Percentiles rank a stretch among this genome's conserved stretches.
Evolutionary conservation across 495 filamentous ascomycete genomes (phyloP).

Genomic region (Aspergillus affinis): DNA sequence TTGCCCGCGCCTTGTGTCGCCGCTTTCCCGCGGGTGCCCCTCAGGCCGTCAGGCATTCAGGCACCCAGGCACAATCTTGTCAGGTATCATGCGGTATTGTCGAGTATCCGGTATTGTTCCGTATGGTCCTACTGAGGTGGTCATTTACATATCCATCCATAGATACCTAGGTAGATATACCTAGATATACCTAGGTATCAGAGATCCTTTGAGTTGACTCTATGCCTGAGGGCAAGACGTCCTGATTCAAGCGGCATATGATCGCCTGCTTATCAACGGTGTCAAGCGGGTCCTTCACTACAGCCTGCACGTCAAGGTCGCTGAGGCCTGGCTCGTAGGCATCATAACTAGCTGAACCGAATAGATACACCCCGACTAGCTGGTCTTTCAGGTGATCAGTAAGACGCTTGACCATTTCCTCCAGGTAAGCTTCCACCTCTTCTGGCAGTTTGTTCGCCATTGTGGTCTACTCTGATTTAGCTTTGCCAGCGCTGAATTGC

Average conservation of each 20-base stretch:
- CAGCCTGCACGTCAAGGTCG: too few relatives aligned
- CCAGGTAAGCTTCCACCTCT: slow-evolving; percentile 7
- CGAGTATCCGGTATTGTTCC: background rate
- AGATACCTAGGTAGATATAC: too few relatives aligned
- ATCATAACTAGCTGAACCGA: slow-evolving; percentile 9
- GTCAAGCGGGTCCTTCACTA: too few relatives aligned
- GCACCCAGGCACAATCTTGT: background rate
- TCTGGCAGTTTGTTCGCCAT: slow-evolving; percentile 2
- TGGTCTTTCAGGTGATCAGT: slow-evolving; percentile 7
- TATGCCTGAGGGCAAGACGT: too few relatives aligned
- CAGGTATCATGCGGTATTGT: background rate
- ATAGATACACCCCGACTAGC: slow-evolving; percentile 10
- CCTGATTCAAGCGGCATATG: too few relatives aligned
- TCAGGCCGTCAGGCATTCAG: too few relatives aligned
- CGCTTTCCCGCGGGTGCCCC: slow-evolving; percentile 6
- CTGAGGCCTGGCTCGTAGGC: too few relatives aligned
- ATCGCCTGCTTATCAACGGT: too few relatives aligned
- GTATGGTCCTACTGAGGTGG: too few relatives aligned
- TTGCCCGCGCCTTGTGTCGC: background rate
- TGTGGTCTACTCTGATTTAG: slow-evolving; percentile 3
- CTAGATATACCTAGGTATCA: too few relatives aligned
- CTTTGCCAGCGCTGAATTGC: too few relatives aligned
- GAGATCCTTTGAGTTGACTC: too few relatives aligned
- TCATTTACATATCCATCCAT: background rate
- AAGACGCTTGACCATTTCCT: slow-evolving; percentile 7